Base-by-base conservation (phyloP, 495 filamentous ascomycete species). In the Cladorrhinum samala region DNA sequence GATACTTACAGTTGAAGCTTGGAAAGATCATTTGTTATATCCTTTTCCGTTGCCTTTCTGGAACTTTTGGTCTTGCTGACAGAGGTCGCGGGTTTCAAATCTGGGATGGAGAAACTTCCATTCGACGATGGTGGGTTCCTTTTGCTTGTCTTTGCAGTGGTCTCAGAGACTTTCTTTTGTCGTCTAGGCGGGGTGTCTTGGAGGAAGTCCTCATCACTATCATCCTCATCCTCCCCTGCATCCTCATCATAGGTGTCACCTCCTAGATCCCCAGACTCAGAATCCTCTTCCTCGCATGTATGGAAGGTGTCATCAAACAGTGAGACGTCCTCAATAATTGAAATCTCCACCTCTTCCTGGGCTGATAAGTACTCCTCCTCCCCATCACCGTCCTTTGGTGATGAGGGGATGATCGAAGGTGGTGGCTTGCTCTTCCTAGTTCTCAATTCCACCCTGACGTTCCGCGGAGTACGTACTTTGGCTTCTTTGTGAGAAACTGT, bases 1-100 rank as follows among this genome's bases (percentile, higher is more conserved):
- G 14, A n/a, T 19, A 53, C 62, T 43, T 37, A 64, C 62, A 67
- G 41, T 3, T 47, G 45, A 1, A 68, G 54, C 25, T 52, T 44
- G 8, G 59, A 63, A 27, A 68, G 55, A 16, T 52, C 53, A 18
- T 68, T 51, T 1, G 59, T 36, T 2, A 68, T 52, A 17, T 59
- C 58, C 20, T 55, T 58, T 7, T 52, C 52, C 0, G 8, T 4
- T n/a, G 39, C 6, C 39, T 41, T 4, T 17, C n/a, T 41, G 46
- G 16, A 18, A 6, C 33, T 49, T 14, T 41, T 18, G 13, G 11
- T 14, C 6, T 14, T 41, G 17, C 5, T 17, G 4, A 5, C n/a
- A 9, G 39, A 41, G 7, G 39, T 41, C 5, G 7, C 5, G 4
- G 39, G 39, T 41, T 18, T 41, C n/a, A 18, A 14, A n/a, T 41